These are phyloP conservation scores for Picochlorum costavermella DNA, from an alignment of 139 green algal species.

Conservation along the genomic window DNA sequence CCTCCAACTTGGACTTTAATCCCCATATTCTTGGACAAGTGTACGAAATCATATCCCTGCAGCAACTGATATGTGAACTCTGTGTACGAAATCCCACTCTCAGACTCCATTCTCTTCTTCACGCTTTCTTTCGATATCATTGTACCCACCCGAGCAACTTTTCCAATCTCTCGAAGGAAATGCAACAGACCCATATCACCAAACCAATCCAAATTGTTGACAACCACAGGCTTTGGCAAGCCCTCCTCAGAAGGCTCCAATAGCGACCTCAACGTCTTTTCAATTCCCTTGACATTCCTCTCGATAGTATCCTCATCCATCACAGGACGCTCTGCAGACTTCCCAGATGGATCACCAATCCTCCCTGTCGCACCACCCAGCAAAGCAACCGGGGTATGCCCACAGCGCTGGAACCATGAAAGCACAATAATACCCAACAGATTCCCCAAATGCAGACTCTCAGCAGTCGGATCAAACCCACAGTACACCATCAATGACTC, in stretches of 20 bases:
- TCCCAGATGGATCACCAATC: constrained; percentile 87
- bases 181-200: constrained; percentile 72
- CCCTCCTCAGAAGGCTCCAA: constrained; percentile 7
- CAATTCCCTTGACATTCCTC: constrained; percentile 62
- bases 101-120: constrained; percentile 72
- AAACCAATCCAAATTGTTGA: constrained; percentile 94
- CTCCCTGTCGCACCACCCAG: constrained; percentile 86
- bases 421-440: constrained; percentile 96
- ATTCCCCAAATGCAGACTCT: constrained; percentile 90
- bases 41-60: constrained; percentile 96
- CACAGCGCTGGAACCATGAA: constrained; percentile 86
- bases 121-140: constrained; percentile 97
- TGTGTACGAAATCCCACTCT: constrained; percentile 80
- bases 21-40: constrained; percentile 67
- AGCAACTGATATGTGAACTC: constrained; percentile 99
- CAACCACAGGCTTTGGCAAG: constrained; percentile 29
- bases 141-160: constrained; percentile 80
- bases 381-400: constrained; percentile 79
- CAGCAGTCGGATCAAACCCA: constrained; percentile 96
- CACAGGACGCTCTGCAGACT: constrained; percentile 79
- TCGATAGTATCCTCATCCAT: constrained; percentile 77
- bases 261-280: constrained; percentile 26
- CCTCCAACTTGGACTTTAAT: constrained; percentile 87
- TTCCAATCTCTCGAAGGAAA: constrained; percentile 89
- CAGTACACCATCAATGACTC: constrained; percentile 78